Evolutionary conservation across 2,329 filamentous ascomycete species (phyloP).

Genomic region (Sphaceloma murrayae): DNA sequence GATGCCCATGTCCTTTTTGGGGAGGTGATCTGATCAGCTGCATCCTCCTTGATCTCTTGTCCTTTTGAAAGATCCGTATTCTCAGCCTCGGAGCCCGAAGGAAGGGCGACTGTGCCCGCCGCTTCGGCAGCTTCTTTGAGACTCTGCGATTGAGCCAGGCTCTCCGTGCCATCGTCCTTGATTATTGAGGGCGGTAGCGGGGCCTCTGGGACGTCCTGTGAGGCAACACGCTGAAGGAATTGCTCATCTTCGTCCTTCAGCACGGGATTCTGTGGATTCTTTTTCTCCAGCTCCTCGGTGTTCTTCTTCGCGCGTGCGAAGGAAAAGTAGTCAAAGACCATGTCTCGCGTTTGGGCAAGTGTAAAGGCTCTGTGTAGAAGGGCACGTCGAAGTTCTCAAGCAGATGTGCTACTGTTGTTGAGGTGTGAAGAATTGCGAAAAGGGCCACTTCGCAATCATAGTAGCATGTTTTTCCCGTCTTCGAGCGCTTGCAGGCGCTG

Average conservation of each 20-base stretch:
- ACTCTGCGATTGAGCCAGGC: slow-evolving; percentile 21
- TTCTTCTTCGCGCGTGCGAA: slow-evolving; percentile 31
- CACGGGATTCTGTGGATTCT: slow-evolving; percentile 35
- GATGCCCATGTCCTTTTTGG: slow-evolving; percentile 31
- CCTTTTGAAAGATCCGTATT: slow-evolving; percentile 21
- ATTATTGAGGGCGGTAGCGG: slow-evolving; percentile 33
- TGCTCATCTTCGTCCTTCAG: slow-evolving; percentile 53
- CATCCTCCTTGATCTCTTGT: slow-evolving; percentile 15
- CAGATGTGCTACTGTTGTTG: too few species aligned
- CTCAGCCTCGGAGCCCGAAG: slow-evolving; percentile 24
- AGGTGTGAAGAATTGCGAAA: background rate
- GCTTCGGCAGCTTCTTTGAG: slow-evolving; percentile 20
- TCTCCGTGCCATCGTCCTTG: slow-evolving; percentile 29
- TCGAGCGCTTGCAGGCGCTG: background rate
- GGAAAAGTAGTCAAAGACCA: slow-evolving; percentile 19
- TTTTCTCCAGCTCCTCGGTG: slow-evolving; percentile 29
- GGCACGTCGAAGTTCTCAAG: too few species aligned
- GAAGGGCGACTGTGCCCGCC: slow-evolving; percentile 17
- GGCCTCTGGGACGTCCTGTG: slow-evolving; percentile 36
- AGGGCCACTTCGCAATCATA: too few species aligned
- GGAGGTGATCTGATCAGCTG: slow-evolving; percentile 27
- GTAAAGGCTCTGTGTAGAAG: too few species aligned
- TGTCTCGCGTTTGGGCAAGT: too few species aligned
- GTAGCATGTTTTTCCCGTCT: background rate
- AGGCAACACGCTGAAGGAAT: slow-evolving; percentile 45